Percentiles rank a stretch among this genome's conserved stretches.
phyloP scores from a whole-genome alignment of 2,329 filamentous ascomycete genomes.

The Aspergillus arachidicola region DNA sequence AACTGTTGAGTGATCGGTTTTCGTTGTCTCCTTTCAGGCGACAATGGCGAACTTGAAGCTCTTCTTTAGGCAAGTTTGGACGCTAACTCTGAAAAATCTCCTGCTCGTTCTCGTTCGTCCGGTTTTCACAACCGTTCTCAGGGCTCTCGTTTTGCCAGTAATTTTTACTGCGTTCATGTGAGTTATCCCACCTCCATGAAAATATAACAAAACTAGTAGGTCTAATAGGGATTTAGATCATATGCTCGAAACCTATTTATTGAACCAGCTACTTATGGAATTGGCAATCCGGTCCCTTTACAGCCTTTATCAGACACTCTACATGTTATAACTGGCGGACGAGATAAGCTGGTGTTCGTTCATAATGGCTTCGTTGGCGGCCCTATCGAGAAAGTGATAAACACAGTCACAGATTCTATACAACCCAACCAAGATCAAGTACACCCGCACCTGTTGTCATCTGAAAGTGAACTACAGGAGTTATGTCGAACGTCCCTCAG shows the following conservation, averaged over 20 bases:
- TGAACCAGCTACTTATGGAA: slow-evolving; percentile 73
- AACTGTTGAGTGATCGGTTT: not conserved
- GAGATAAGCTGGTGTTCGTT: slow-evolving; percentile 75
- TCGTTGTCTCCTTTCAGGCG: not conserved
- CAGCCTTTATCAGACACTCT: slow-evolving; percentile 68
- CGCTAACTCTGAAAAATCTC: slow-evolving; percentile 60
- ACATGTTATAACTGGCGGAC: slow-evolving; percentile 56
- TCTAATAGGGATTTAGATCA: slow-evolving; percentile 39
- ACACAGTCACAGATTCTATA: slow-evolving; percentile 61
- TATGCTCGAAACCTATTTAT: slow-evolving; percentile 84
- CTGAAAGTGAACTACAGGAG: slow-evolving; percentile 61
- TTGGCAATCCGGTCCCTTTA: slow-evolving; percentile 64
- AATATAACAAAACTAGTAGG: not conserved
- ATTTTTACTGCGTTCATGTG: slow-evolving; percentile 54
- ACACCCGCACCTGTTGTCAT: slow-evolving; percentile 55
- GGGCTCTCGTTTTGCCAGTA: slow-evolving; percentile 60
- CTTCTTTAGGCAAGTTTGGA: slow-evolving; percentile 57
- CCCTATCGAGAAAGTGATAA: slow-evolving; percentile 72
- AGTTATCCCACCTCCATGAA: slow-evolving; percentile 20
- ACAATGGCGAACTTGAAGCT: slow-evolving; percentile 29
- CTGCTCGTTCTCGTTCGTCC: slow-evolving; percentile 57
- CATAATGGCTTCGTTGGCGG: slow-evolving; percentile 72
- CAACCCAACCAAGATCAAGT: slow-evolving; percentile 50
- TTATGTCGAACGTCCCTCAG: slow-evolving; percentile 66
- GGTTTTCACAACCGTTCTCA: slow-evolving; percentile 56